Percentiles rank a stretch among this genome's conserved stretches.
These are phyloP conservation scores for Glycine tomentella DNA, from an alignment of 306 rosid genomes.

Conservation along the genomic window DNA sequence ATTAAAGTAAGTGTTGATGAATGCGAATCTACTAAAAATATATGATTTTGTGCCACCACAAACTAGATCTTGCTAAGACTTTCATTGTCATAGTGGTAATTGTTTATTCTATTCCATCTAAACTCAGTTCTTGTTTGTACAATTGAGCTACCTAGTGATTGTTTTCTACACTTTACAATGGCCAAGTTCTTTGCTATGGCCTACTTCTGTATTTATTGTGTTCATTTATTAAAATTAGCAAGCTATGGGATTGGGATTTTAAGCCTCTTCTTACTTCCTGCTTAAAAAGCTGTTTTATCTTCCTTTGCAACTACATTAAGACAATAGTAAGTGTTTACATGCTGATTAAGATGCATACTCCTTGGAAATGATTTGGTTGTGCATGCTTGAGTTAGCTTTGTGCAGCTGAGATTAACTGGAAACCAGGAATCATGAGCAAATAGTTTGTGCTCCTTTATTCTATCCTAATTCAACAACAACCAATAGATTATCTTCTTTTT, in stretches of 20 bases:
- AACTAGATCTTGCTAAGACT: neutral
- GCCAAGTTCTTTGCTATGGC: neutral
- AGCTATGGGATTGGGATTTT: neutral
- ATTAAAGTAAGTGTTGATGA: neutral
- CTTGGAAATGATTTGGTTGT: constrained; percentile 16
- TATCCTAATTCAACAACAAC: neutral
- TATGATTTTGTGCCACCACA: neutral
- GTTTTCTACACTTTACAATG: neutral
- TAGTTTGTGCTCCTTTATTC: neutral
- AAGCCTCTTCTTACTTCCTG: neutral
- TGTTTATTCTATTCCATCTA: neutral
- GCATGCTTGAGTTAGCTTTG: constrained; percentile 4
- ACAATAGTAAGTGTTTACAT: neutral
- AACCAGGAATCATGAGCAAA: constrained; percentile 10
- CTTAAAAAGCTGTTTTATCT: neutral
- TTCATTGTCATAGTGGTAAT: neutral
- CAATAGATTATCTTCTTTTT: neutral
- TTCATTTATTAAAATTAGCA: neutral
- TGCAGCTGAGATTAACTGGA: constrained; percentile 6
- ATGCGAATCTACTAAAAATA: neutral
- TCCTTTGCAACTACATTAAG: neutral
- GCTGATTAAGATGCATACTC: neutral
- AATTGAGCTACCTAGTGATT: neutral
- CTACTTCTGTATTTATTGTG: neutral
- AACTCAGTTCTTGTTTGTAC: neutral